phyloP scores from a whole-genome alignment of 345 rosid species.

The Rhodomyrtus tomentosa region DNA sequence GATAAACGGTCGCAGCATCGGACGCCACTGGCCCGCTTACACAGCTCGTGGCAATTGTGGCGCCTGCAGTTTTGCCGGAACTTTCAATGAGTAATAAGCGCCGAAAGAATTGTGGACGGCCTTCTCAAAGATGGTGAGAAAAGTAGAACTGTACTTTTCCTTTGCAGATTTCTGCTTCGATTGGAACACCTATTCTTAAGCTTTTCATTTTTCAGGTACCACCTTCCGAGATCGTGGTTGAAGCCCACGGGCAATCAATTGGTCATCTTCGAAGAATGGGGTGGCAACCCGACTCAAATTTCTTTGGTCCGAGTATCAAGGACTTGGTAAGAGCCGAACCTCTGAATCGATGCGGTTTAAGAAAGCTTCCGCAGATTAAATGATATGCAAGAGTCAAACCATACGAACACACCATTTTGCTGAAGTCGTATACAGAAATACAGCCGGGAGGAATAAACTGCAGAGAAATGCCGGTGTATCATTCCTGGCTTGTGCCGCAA shows the following conservation, averaged over 20 bases:
- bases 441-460: neutral
- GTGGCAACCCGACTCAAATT: constrained; percentile 70
- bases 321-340: neutral
- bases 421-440: neutral
- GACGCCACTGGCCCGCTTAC: constrained; percentile 73
- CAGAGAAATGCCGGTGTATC: neutral
- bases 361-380: neutral
- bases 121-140: constrained; percentile 71
- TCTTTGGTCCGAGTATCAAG: constrained; percentile 41
- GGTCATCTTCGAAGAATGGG: constrained; percentile 27
- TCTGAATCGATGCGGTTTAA: neutral
- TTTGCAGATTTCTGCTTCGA: neutral
- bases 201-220: constrained; percentile 48
- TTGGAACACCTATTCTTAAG: neutral
- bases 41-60: constrained; percentile 63
- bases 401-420: neutral
- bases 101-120: constrained; percentile 47
- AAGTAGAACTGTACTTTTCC: neutral
- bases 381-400: neutral
- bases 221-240: constrained; percentile 83
- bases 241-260: constrained; percentile 47
- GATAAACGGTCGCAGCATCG: constrained; percentile 76
- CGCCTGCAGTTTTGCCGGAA: constrained; percentile 59
- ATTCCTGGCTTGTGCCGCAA: neutral
- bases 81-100: constrained; percentile 41